Evolutionary conservation across 2,329 filamentous ascomycete genomes (phyloP), one percentile per base, ranked within the genome.

Genomic region (Aspergillus sergii): DNA sequence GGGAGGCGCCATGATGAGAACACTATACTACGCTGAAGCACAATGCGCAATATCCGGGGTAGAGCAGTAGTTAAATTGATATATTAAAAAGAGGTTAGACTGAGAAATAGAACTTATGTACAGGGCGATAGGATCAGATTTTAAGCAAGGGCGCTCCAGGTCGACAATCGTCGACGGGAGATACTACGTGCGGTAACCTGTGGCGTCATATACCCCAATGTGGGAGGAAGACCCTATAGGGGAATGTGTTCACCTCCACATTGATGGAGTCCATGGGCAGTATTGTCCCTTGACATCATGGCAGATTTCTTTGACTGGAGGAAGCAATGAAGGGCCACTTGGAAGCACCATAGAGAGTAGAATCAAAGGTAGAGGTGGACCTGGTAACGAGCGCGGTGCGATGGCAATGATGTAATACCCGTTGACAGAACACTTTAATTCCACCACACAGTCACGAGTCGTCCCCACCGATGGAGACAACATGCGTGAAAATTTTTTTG

Each of bases 1-100:
- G 66, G 84, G 60, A 34, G 60, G 82, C 66, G 83, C 79, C 84
- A 86, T 87, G 43, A 32, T 71, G 67, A 51, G 21, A 32, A 10
- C 19, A 21, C 11, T 46, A 45, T 30, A 8, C 36, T 39, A 55
- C 11, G 30, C 23, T 28, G 32, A 43, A 16, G 21, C 10, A 55
- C 48, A 51, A 41, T 34, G 12, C 4, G 3, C 11, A 59, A 23
- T 11, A 51, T 36, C 34, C 4, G 11, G 11, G 8, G n/a, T 28
- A 36, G 16, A 59, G 43, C 30, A 10, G 45, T 4, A 41, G 16
- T 32, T 32, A 34, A 32, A 51, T 21, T 51, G 48, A 4, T n/a
- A 14, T 34, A 32, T 32, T 16, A 32, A 11, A 34, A 16, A 32
- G 3, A 12, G 4, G 8, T 5, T 51, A 16, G 28, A 51, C 16